These are phyloP conservation scores for Ramaria rubella DNA, from an alignment of 768 basidiomycete species.

Conservation along the genomic window DNA sequence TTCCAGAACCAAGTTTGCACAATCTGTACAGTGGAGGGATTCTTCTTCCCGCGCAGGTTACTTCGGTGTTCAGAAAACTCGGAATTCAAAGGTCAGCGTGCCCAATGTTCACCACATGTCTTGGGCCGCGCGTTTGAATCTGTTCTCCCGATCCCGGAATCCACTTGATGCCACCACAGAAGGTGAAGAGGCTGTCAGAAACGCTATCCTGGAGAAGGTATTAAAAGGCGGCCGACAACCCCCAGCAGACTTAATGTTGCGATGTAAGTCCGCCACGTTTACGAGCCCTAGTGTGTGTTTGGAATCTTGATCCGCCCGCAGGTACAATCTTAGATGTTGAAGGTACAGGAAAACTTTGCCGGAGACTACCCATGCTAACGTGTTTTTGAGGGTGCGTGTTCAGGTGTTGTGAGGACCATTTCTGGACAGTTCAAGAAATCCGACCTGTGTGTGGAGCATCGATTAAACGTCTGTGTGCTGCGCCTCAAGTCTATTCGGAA, in stretches of 20 bases:
- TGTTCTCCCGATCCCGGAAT: background rate
- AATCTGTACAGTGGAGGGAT: background rate
- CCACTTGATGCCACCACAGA: conserved; percentile 20
- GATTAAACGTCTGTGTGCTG: conserved; percentile 67
- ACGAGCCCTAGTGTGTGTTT: conserved; percentile 10
- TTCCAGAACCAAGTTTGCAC: background rate
- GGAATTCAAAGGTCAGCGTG: background rate
- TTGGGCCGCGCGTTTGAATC: background rate
- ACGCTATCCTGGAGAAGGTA: conserved; percentile 73
- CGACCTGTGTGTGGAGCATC: conserved; percentile 81
- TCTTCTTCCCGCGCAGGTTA: background rate
- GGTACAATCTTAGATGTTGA: conserved; percentile 84
- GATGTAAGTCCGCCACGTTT: conserved; percentile 54
- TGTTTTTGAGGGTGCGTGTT: conserved; percentile 16
- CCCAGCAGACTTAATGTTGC: conserved; percentile 85
- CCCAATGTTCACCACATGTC: background rate
- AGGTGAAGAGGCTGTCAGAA: conserved; percentile 61
- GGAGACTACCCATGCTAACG: conserved; percentile 24
- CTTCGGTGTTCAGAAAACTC: background rate
- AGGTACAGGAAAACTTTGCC: conserved; percentile 36
- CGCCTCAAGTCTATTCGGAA: conserved; percentile 8
- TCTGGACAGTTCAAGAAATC: conserved; percentile 88
- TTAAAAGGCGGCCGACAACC: conserved; percentile 71
- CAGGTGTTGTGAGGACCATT: conserved; percentile 81
- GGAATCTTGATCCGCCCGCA: conserved; percentile 27